phyloP scores from a whole-genome alignment of 768 basidiomycete species.

The Heimioporus sp. region DNA sequence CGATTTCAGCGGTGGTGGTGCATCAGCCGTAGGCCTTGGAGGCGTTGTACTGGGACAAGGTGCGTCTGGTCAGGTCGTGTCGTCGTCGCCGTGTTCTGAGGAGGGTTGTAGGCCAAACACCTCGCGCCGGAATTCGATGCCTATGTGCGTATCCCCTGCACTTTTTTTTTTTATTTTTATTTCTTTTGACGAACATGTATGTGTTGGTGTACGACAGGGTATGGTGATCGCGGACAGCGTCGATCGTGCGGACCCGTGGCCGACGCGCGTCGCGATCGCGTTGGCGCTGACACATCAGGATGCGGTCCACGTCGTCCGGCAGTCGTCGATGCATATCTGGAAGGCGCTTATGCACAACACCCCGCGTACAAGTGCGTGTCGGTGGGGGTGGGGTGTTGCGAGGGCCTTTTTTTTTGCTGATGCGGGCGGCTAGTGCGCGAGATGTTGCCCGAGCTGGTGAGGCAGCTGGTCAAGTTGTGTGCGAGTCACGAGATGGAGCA shows the following conservation, averaged over 20 bases:
- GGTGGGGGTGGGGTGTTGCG: too few species aligned
- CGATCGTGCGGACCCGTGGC: slow-evolving; percentile 89
- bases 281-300: slow-evolving; percentile 77
- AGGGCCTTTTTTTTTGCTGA: too few species aligned
- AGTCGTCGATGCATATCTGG: slow-evolving; percentile 95
- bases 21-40: slow-evolving; percentile 70
- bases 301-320: slow-evolving; percentile 82
- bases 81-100: background rate
- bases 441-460: slow-evolving; percentile 81
- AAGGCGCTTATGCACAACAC: slow-evolving; percentile 96
- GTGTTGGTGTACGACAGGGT: slow-evolving; percentile 48
- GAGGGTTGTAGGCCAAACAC: slow-evolving; percentile 63
- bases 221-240: slow-evolving; percentile 89
- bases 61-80: slow-evolving; percentile 18
- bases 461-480: slow-evolving; percentile 73
- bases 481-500: slow-evolving; percentile 82
- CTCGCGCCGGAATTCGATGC: slow-evolving; percentile 90
- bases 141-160: slow-evolving; percentile 59
- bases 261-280: slow-evolving; percentile 73
- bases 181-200: background rate
- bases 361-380: slow-evolving; percentile 70
- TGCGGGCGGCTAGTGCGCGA: slow-evolving; percentile 62
- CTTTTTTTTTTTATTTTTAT: background rate
- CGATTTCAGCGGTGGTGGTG: slow-evolving; percentile 75
- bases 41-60: slow-evolving; percentile 83